Percentiles rank a stretch among this genome's conserved stretches.
Conservation (phyloP, 208 protist species). For the Wallacemonas sp. region DNA sequence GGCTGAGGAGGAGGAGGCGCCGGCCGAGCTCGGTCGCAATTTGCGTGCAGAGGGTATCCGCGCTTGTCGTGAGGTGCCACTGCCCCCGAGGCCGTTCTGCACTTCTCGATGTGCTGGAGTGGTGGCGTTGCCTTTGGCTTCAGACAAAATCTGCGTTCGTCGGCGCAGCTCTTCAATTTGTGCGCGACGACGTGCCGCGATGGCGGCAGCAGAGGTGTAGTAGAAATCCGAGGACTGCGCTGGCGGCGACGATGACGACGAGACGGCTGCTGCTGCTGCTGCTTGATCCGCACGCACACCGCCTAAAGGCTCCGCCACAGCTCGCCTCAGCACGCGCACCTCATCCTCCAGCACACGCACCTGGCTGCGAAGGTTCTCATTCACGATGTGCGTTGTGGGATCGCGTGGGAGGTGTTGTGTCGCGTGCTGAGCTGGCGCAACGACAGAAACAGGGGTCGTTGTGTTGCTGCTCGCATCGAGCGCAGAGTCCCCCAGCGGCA, state of each 20-base stretch:
- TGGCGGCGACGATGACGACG: too few species aligned
- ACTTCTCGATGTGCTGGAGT: too few species aligned
- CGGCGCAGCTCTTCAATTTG: neutral
- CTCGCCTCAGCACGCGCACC: constrained; percentile 42
- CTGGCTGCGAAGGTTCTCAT: constrained; percentile 42
- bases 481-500: too few species aligned
- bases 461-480: neutral
- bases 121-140: neutral
- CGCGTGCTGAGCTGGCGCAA: neutral
- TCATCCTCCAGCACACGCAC: constrained; percentile 61
- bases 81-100: too few species aligned
- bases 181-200: constrained; percentile 2
- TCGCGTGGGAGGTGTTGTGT: neutral
- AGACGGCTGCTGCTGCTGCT: neutral
- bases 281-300: neutral
- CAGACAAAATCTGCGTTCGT: neutral
- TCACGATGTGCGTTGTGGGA: neutral
- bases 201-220: constrained; percentile 9
- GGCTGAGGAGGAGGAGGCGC: neutral
- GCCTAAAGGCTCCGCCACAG: neutral
- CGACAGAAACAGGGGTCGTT: neutral
- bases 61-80: too few species aligned
- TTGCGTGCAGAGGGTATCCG: too few species aligned
- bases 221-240: constrained; percentile 2
- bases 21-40: neutral